phyloP scores from a whole-genome alignment of 176 grass and related monocot species.

The Typha latifolia region DNA sequence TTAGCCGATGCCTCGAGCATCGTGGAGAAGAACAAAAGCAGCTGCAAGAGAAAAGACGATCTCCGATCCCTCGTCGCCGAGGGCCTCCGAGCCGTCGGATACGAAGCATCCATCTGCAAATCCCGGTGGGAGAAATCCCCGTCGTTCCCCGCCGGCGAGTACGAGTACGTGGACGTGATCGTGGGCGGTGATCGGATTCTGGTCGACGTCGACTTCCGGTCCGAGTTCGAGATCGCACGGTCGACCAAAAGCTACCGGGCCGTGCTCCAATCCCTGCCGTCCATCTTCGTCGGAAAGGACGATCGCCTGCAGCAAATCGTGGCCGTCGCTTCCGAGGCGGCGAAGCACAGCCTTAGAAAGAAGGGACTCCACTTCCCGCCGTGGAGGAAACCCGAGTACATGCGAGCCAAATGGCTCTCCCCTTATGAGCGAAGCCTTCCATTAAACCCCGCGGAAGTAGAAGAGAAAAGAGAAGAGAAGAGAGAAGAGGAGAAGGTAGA shows the following conservation, averaged over 20 bases:
- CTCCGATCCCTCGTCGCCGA: constrained; percentile 36
- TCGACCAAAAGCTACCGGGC: constrained; percentile 62
- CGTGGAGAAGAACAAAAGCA: constrained; percentile 42
- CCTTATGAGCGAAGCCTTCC: constrained; percentile 32
- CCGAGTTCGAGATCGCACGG: constrained; percentile 71
- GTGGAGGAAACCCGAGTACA: constrained; percentile 89
- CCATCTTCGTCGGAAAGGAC: constrained; percentile 60
- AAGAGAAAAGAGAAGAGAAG: constrained; percentile 3
- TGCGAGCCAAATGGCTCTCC: constrained; percentile 91
- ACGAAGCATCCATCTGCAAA: constrained; percentile 54
- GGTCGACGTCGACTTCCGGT: constrained; percentile 71
- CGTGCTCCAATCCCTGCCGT: constrained; percentile 53
- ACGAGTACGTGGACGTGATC: constrained; percentile 73
- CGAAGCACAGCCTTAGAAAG: constrained; percentile 63
- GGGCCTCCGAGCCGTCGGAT: constrained; percentile 48
- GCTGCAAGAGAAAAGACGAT: constrained; percentile 38
- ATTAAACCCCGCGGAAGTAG: too few relatives aligned
- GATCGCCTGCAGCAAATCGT: constrained; percentile 69
- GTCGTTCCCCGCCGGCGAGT: constrained; percentile 53
- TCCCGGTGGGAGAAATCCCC: constrained; percentile 75
- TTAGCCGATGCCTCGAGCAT: constrained; percentile 57
- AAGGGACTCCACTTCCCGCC: constrained; percentile 68
- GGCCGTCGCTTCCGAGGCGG: constrained; percentile 44
- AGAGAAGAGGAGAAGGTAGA: not conserved
- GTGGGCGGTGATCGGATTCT: constrained; percentile 54